phyloP scores from a whole-genome alignment of 192 early-diverging fungal genomes.

The Ramicandelaber brevisporus region DNA sequence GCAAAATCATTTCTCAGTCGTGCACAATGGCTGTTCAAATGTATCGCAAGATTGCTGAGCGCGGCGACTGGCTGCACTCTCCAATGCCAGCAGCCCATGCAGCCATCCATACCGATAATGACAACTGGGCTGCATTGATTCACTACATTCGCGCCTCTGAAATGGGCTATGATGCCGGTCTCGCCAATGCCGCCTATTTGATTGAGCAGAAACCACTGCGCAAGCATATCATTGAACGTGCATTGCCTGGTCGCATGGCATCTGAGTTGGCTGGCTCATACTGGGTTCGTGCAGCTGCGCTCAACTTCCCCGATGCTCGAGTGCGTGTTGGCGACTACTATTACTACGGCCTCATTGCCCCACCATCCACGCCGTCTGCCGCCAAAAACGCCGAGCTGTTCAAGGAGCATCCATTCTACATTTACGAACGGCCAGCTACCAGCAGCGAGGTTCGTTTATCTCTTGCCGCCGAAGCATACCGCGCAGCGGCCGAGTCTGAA shows the following conservation, averaged over 20 bases:
- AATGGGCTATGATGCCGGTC: slow-evolving; percentile 63
- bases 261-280: slow-evolving; percentile 13
- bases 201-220: slow-evolving; percentile 41
- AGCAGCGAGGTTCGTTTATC: too few species aligned
- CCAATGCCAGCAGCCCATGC: slow-evolving; percentile 26
- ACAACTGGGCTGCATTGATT: slow-evolving; percentile 40
- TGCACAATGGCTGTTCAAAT: slow-evolving; percentile 46
- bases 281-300: slow-evolving; percentile 89
- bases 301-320: slow-evolving; percentile 66
- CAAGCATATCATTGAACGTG: too few species aligned
- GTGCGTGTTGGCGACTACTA: slow-evolving; percentile 88
- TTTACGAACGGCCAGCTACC: too few species aligned
- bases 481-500: slow-evolving; percentile 51
- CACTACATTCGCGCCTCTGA: slow-evolving; percentile 69
- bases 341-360: slow-evolving; percentile 53
- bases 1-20: too few species aligned
- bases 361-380: too few species aligned
- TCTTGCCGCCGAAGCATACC: slow-evolving; percentile 71
- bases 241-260: not conserved
- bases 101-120: slow-evolving; percentile 24
- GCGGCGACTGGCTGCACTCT: slow-evolving; percentile 62
- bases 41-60: slow-evolving; percentile 59
- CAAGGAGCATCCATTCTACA: too few species aligned
- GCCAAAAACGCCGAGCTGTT: too few species aligned
- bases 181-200: slow-evolving; percentile 75